These are phyloP conservation scores for Lagenidium giganteum DNA, from an alignment of 352 stramenopile genomes.

Conservation along the genomic window DNA sequence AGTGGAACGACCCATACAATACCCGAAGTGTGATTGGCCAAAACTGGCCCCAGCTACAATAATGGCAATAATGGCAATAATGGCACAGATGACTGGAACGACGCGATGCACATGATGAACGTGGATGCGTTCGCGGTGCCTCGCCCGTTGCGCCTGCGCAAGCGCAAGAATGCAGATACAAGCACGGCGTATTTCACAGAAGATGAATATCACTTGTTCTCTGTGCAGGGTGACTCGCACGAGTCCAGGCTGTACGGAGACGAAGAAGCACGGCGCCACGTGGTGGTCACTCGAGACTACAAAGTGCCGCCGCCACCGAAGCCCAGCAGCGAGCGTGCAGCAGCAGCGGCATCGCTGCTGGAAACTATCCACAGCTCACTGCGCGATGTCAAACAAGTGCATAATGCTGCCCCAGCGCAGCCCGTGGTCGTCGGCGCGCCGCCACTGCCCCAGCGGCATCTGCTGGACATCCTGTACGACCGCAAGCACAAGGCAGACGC, in stretches of 20 bases:
- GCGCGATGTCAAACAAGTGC: too few species aligned
- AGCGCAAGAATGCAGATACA: constrained; percentile 11
- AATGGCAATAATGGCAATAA: too few species aligned
- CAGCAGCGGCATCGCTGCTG: too few species aligned
- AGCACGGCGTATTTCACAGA: constrained; percentile 27
- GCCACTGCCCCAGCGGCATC: constrained; percentile 17
- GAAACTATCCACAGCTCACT: too few species aligned
- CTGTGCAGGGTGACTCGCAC: constrained; percentile 10
- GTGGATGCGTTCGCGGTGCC: constrained; percentile 46
- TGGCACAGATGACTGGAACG: not conserved
- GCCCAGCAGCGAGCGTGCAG: too few species aligned
- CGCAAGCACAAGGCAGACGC: constrained; percentile 13
- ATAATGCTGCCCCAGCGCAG: too few species aligned
- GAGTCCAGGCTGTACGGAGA: constrained; percentile 8
- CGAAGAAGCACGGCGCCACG: constrained; percentile 5
- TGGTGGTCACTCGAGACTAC: too few species aligned
- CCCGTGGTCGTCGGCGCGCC: too few species aligned
- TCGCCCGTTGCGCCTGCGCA: constrained; percentile 33
- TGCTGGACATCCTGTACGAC: constrained; percentile 29
- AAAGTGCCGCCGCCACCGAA: too few species aligned
- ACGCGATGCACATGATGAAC: constrained; percentile 8
- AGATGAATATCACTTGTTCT: constrained; percentile 24
- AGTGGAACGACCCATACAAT: too few species aligned
- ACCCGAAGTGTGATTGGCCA: too few species aligned
- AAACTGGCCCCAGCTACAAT: too few species aligned